Evolutionary conservation across 805 yeast genomes (phyloP).

Genomic region (Metahyphopichia silvanorum): DNA sequence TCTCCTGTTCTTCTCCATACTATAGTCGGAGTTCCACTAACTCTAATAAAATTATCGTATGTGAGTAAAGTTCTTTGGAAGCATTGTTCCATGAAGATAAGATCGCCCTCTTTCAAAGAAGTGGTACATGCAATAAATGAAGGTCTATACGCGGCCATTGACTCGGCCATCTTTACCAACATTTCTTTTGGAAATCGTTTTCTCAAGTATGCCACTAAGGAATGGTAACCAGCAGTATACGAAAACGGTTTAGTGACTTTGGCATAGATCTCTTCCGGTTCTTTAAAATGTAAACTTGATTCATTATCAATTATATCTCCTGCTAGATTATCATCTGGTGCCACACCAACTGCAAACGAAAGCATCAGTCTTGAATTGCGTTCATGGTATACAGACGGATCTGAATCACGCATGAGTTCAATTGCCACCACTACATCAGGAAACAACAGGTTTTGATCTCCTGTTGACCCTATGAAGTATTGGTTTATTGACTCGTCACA

Average conservation of each 20-base stretch:
- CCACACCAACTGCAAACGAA: slow-evolving; percentile 47
- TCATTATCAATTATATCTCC: slow-evolving; percentile 11
- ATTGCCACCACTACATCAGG: slow-evolving; percentile 59
- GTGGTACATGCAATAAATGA: slow-evolving; percentile 90
- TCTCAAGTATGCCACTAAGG: slow-evolving; percentile 68
- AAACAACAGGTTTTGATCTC: slow-evolving; percentile 41
- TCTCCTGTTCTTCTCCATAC: slow-evolving; percentile 97
- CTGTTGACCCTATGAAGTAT: slow-evolving; percentile 57
- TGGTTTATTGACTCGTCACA: slow-evolving; percentile 64
- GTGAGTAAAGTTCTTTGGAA: slow-evolving; percentile 90
- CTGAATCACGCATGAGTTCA: slow-evolving; percentile 30
- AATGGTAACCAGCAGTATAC: slow-evolving; percentile 89
- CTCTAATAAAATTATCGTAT: slow-evolving; percentile 77
- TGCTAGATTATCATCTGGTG: slow-evolving; percentile 28
- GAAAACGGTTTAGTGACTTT: slow-evolving; percentile 74
- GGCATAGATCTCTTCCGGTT: slow-evolving; percentile 78
- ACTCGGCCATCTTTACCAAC: slow-evolving; percentile 77
- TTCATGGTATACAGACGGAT: slow-evolving; percentile 40
- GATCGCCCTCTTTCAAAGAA: slow-evolving; percentile 82
- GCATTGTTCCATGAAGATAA: slow-evolving; percentile 93
- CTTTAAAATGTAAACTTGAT: slow-evolving; percentile 32
- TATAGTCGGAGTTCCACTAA: slow-evolving; percentile 90
- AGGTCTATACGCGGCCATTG: slow-evolving; percentile 89
- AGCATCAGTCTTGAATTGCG: slow-evolving; percentile 38
- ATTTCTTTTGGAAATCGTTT: slow-evolving; percentile 66